Conservation (phyloP, 495 filamentous ascomycete species). For the Talaromyces adpressus region DNA sequence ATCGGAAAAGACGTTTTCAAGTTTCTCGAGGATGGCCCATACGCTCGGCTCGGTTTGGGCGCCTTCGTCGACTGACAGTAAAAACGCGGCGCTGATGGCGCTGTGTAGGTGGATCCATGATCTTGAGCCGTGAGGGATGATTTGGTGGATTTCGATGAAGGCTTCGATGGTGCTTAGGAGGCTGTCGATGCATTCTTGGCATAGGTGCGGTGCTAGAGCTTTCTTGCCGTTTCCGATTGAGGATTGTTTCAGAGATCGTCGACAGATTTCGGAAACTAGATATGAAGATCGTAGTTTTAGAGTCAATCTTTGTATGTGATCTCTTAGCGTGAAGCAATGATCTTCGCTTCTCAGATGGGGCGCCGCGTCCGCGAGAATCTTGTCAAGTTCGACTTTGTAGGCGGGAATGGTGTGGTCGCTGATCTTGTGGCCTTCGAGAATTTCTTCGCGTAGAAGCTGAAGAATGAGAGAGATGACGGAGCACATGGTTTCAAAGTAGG, state of each 20-base stretch:
- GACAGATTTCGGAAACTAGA: constrained; percentile 52
- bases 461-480: constrained; percentile 43
- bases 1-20: constrained; percentile 19
- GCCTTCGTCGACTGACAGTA: constrained; percentile 40
- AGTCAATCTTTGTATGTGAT: constrained; percentile 49
- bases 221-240: constrained; percentile 22
- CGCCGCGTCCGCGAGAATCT: constrained; percentile 45
- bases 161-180: constrained; percentile 39
- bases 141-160: constrained; percentile 38
- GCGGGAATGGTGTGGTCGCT: constrained; percentile 38
- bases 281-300: constrained; percentile 54
- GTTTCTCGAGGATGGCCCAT: constrained; percentile 31
- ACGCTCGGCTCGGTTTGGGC: constrained; percentile 31
- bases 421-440: constrained; percentile 29
- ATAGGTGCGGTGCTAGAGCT: constrained; percentile 34
- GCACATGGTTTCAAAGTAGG: constrained; percentile 50
- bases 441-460: constrained; percentile 51
- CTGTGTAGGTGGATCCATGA: constrained; percentile 43
- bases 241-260: constrained; percentile 46
- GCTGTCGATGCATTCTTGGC: constrained; percentile 33
- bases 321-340: constrained; percentile 36
- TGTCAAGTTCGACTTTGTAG: constrained; percentile 43
- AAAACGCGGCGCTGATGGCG: constrained; percentile 41
- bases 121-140: constrained; percentile 35
- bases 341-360: constrained; percentile 44